Evolutionary conservation across 495 filamentous ascomycete species (phyloP).

Genomic region (Aspergillus kassunensis): DNA sequence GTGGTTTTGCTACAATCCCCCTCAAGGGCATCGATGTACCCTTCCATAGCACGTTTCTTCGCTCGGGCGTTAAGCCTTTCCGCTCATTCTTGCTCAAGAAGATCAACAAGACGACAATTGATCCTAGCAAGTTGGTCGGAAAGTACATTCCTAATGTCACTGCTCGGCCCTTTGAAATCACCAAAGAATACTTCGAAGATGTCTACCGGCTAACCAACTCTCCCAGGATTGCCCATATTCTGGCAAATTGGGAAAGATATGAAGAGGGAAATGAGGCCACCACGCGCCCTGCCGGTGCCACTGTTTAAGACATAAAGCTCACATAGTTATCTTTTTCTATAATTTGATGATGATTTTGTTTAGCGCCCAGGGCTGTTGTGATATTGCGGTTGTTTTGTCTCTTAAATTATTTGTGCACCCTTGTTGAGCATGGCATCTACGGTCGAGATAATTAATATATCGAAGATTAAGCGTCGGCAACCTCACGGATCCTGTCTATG

Average conservation of each 20-base stretch:
- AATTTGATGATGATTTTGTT: not conserved
- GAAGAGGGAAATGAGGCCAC: slow-evolving; percentile 43
- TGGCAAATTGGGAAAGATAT: slow-evolving; percentile 80
- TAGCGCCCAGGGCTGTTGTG: slow-evolving; percentile 10
- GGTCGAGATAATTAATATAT: not conserved
- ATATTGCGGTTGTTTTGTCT: not conserved
- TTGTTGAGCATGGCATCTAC: not conserved
- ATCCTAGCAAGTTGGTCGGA: slow-evolving; percentile 90
- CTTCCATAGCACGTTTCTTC: slow-evolving; percentile 97
- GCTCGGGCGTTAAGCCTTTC: slow-evolving; percentile 98
- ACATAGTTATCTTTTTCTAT: not conserved
- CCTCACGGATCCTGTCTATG: not conserved
- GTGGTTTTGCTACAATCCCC: slow-evolving; percentile 95
- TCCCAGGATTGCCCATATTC: slow-evolving; percentile 81
- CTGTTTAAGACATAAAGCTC: slow-evolving; percentile 2
- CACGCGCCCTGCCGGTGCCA: slow-evolving; percentile 12
- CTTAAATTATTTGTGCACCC: not conserved
- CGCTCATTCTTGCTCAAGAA: slow-evolving; percentile 96
- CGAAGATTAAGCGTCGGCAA: not conserved
- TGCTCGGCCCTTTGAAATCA: slow-evolving; percentile 88
- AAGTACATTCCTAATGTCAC: slow-evolving; percentile 99
- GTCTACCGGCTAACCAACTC: slow-evolving; percentile 92
- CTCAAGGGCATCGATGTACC: slow-evolving; percentile 96
- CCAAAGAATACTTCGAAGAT: slow-evolving; percentile 98
- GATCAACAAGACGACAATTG: slow-evolving; percentile 97